These are phyloP conservation scores for Nitzschia putrida DNA, from an alignment of 108 stramenopile species.

Conservation along the genomic window DNA sequence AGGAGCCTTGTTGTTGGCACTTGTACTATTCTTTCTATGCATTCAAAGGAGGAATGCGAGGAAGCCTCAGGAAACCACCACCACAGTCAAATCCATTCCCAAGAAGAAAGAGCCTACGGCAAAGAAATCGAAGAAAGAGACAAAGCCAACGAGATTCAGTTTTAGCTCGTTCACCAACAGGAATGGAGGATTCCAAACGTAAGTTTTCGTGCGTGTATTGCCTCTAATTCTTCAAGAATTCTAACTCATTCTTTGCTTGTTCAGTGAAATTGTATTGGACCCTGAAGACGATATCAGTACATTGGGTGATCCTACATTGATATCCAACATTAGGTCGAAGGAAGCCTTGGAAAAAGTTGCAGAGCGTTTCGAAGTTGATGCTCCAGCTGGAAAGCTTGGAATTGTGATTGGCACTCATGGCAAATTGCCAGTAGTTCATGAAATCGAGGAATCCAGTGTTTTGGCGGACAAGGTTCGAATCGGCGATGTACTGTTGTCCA, in stretches of 20 bases:
- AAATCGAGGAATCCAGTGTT: slow-evolving; percentile 74
- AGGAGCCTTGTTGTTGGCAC: slow-evolving; percentile 14
- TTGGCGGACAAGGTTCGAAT: slow-evolving; percentile 60
- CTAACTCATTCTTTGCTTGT: too few relatives aligned
- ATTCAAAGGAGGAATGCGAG: background rate
- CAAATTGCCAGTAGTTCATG: slow-evolving; percentile 71
- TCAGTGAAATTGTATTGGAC: slow-evolving; percentile 46
- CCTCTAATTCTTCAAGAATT: background rate
- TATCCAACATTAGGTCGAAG: slow-evolving; percentile 41
- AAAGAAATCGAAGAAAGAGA: background rate
- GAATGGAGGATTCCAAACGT: background rate
- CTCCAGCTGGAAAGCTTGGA: slow-evolving; percentile 73
- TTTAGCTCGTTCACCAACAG: background rate
- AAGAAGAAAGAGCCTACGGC: too few relatives aligned
- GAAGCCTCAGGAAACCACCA: background rate
- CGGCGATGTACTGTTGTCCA: slow-evolving; percentile 72
- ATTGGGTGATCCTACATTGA: slow-evolving; percentile 74
- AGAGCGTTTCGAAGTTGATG: slow-evolving; percentile 47
- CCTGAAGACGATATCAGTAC: slow-evolving; percentile 80
- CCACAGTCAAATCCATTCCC: background rate
- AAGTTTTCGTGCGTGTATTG: background rate
- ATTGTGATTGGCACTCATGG: slow-evolving; percentile 82
- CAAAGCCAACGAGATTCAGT: background rate
- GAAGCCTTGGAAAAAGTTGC: slow-evolving; percentile 43
- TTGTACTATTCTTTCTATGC: slow-evolving; percentile 11